Conservation (phyloP, 345 rosid genomes). For the Gynandropsis gynandra region DNA sequence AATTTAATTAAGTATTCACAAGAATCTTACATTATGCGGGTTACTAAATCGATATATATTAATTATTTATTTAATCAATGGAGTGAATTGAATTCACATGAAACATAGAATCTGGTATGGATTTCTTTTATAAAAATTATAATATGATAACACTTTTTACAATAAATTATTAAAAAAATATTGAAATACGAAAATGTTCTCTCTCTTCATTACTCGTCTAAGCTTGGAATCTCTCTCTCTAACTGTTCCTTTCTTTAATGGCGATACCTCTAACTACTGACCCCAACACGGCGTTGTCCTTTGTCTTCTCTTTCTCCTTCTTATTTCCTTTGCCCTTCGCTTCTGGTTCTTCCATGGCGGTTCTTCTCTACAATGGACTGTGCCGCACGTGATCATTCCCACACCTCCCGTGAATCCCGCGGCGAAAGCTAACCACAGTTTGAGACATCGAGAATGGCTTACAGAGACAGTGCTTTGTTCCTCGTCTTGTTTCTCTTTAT, state of each 20-base stretch:
- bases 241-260: conserved; percentile 40
- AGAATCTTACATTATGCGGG: no score
- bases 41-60: no score
- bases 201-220: conserved; percentile 27
- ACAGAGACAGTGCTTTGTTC: conserved; percentile 12
- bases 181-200: conserved; percentile 12
- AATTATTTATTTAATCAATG: no score
- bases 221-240: conserved; percentile 40
- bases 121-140: no score
- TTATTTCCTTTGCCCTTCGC: conserved; percentile 1
- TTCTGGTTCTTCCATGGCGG: conserved; percentile 10
- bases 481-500: conserved; percentile 18
- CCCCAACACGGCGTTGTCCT: conserved; percentile 22
- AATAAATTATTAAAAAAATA: conserved; percentile 6
- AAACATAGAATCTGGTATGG: no score
- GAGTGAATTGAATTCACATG: no score
- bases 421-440: no score
- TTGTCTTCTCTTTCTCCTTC: conserved; percentile 9
- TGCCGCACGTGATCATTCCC: conserved; percentile 24
- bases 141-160: no score
- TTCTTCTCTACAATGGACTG: conserved; percentile 23
- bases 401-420: conserved; percentile 9
- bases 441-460: conserved; percentile 25
- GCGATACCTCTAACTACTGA: conserved; percentile 28
- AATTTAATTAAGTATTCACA: no score